These are phyloP conservation scores for Zasmidium angulare DNA, from an alignment of 2,329 filamentous ascomycete genomes.

Conservation along the genomic window DNA sequence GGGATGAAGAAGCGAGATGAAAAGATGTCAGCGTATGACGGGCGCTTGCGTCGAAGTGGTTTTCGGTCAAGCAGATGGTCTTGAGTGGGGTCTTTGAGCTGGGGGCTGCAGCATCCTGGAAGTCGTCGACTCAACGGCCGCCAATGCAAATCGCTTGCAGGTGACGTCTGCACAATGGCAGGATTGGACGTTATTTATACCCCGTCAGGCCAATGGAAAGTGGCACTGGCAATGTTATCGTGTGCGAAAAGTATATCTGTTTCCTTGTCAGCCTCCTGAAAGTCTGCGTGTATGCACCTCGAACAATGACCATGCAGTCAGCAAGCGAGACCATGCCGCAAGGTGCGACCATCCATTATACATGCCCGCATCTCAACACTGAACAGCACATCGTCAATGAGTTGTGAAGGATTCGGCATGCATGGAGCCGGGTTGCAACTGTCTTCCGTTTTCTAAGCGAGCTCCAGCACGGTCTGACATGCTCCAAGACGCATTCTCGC, in stretches of 20 bases:
- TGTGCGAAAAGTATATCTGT: background rate
- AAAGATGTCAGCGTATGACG: background rate
- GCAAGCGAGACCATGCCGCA: background rate
- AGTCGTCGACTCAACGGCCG: background rate
- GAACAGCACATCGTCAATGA: background rate
- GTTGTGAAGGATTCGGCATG: background rate
- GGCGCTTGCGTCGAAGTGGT: background rate
- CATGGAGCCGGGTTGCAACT: background rate
- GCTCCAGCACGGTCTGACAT: constrained; percentile 2
- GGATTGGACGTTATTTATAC: background rate
- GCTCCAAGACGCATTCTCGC: background rate
- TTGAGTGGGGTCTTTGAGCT: background rate
- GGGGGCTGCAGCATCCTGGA: background rate
- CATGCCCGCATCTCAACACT: background rate
- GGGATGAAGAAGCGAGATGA: background rate
- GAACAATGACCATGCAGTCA: background rate
- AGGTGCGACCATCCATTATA: background rate
- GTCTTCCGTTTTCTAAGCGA: background rate
- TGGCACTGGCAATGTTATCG: background rate
- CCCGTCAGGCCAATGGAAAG: background rate
- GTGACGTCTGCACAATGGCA: background rate
- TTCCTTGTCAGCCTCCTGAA: background rate
- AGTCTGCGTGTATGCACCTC: too few relatives aligned
- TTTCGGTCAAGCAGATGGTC: background rate
- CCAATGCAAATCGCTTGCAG: background rate